Conservation (phyloP, 1,139 yeast species). For the Taphrina flavorubra region DNA sequence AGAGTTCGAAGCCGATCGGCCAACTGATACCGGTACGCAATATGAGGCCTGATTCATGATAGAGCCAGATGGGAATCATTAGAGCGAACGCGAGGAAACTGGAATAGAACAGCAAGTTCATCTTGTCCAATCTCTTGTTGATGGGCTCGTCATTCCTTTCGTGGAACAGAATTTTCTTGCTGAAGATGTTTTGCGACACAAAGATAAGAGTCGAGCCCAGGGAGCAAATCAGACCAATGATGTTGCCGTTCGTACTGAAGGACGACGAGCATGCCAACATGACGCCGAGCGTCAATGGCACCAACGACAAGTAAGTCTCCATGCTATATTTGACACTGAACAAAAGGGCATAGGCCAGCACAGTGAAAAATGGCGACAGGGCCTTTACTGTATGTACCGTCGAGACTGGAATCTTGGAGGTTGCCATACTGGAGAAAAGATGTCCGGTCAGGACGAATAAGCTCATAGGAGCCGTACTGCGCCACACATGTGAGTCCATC, state of each 20-base stretch:
- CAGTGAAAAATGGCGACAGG: constrained; percentile 84
- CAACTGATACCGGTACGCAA: constrained; percentile 42
- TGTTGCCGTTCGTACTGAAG: constrained; percentile 56
- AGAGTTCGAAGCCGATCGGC: constrained; percentile 22
- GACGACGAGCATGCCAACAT: constrained; percentile 71
- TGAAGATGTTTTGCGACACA: constrained; percentile 89
- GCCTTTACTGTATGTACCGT: constrained; percentile 92
- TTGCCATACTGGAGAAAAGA: constrained; percentile 85
- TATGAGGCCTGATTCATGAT: constrained; percentile 60
- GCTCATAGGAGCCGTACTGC: constrained; percentile 86
- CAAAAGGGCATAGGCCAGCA: constrained; percentile 70
- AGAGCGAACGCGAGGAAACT: constrained; percentile 77
- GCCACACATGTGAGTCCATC: constrained; percentile 53
- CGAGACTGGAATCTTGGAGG: constrained; percentile 85
- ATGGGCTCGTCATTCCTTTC: constrained; percentile 49
- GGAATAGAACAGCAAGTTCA: constrained; percentile 82
- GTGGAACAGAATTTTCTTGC: constrained; percentile 75
- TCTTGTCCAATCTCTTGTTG: constrained; percentile 67
- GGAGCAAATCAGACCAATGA: constrained; percentile 74
- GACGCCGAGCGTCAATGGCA: constrained; percentile 81
- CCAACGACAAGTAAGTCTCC: constrained; percentile 75
- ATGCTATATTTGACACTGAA: constrained; percentile 63
- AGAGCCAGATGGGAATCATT: constrained; percentile 77
- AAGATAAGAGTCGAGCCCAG: constrained; percentile 81
- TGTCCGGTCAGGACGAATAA: constrained; percentile 89